These are phyloP conservation scores for Erigeron canadensis DNA, from an alignment of 129 eudicot genomes.

Conservation along the genomic window DNA sequence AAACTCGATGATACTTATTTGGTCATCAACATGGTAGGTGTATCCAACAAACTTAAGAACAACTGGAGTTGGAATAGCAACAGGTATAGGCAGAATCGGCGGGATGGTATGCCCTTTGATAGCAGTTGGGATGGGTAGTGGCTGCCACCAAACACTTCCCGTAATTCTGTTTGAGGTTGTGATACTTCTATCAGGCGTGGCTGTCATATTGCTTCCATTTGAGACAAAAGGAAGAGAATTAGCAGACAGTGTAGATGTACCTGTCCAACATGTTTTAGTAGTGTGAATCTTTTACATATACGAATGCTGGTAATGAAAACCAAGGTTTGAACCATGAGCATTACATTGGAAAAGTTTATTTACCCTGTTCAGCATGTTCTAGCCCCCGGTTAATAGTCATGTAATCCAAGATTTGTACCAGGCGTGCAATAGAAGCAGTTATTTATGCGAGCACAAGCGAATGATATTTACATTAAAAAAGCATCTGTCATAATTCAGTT, in stretches of 20 bases:
- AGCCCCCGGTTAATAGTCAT: not conserved
- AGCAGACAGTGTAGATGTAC: slow-evolving; percentile 26
- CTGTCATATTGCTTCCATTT: slow-evolving; percentile 55
- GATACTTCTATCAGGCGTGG: slow-evolving; percentile 38
- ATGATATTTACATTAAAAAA: not conserved
- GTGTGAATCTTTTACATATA: not conserved
- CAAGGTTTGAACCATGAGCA: not conserved
- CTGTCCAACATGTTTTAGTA: slow-evolving; percentile 20
- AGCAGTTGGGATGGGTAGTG: slow-evolving; percentile 57
- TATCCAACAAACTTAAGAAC: slow-evolving; percentile 69
- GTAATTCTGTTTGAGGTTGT: slow-evolving; percentile 50
- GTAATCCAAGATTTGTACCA: too few species aligned
- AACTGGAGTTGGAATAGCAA: slow-evolving; percentile 69
- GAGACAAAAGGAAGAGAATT: slow-evolving; percentile 60
- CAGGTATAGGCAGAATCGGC: slow-evolving; percentile 64
- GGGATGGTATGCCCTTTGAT: slow-evolving; percentile 83
- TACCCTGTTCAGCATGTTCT: not conserved
- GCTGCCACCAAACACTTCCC: slow-evolving; percentile 60
- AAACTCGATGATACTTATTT: not conserved
- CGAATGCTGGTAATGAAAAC: not conserved
- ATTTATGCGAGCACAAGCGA: too few species aligned
- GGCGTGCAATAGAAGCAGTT: too few species aligned
- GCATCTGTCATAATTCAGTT: not conserved
- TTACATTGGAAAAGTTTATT: not conserved
- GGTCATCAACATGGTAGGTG: slow-evolving; percentile 29